A percentile compares a stretch with the other conserved stretches of the same genome.
phyloP scores from a whole-genome alignment of 2,329 filamentous ascomycete genomes.

The Ophiocordyceps sinensis region DNA sequence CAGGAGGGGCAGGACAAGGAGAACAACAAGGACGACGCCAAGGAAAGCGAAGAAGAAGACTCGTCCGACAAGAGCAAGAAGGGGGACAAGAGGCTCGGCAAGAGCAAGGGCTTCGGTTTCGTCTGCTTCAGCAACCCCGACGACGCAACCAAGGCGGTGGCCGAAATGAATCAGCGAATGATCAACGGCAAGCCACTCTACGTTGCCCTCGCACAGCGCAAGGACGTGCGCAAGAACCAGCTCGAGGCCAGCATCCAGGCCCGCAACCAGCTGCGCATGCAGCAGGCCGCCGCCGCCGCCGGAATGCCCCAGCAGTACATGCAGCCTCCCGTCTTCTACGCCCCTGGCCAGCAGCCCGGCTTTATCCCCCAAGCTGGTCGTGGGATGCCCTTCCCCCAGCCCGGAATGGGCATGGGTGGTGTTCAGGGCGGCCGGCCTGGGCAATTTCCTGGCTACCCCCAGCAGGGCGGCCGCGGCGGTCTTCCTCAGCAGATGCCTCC shows the following conservation, averaged over 20 bases:
- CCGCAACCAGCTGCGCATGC: constrained; percentile 95
- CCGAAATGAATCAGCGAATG: constrained; percentile 99
- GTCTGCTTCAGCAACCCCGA: constrained; percentile 99
- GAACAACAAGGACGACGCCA: constrained; percentile 30
- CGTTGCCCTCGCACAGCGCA: constrained; percentile 94
- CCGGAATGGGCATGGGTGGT: constrained; percentile 50
- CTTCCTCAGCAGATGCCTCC: constrained; percentile 79
- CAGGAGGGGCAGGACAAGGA: constrained; percentile 37
- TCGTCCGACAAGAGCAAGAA: constrained; percentile 43
- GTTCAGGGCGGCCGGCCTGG: constrained; percentile 71
- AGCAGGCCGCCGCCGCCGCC: constrained; percentile 84
- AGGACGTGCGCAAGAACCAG: constrained; percentile 98
- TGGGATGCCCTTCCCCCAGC: constrained; percentile 52
- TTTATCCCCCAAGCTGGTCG: constrained; percentile 52
- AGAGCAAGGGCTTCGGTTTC: constrained; percentile 99
- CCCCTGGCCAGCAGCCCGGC: constrained; percentile 62
- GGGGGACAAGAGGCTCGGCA: constrained; percentile 59
- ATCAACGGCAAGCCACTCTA: constrained; percentile 92
- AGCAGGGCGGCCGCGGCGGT: constrained; percentile 77
- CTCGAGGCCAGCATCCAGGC: constrained; percentile 98
- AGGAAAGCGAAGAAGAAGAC: constrained; percentile 30
- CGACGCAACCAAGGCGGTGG: constrained; percentile 96
- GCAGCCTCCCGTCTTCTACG: constrained; percentile 85
- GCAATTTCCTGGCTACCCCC: constrained; percentile 74
- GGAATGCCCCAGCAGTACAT: constrained; percentile 82